Evolutionary conservation across 306 rosid species (phyloP), one percentile per base, ranked within the genome.

Genomic region (Cicer chorassanicum): DNA sequence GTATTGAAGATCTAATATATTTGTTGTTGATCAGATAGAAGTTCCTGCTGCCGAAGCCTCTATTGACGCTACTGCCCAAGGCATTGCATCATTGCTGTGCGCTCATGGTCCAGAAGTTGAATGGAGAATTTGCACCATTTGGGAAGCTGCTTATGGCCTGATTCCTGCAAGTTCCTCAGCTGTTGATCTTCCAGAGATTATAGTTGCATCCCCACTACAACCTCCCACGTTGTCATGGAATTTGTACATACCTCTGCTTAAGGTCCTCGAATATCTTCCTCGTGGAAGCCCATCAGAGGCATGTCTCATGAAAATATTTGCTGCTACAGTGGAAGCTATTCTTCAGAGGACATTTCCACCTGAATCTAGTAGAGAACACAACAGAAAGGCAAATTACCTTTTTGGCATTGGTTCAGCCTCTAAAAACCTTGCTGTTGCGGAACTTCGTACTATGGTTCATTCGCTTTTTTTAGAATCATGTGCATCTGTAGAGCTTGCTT

Each of bases 81-180:
- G 98, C 61, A 91, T 93, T 79, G 97, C 97, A 10, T 91, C 98
- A 66, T 88, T 93, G 98, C 96, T 93, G 68, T 91, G 97, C 79
- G 97, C 98, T 60, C 98, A 93, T 85, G 98, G 98, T 60, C 97
- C 98, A 10, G 98, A 93, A 85, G 98, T 93, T 85, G 98, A 93
- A 86, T 93, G 98, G 98, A 87, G 98, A 86, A 93, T 91, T 61
- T 93, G 98, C 88, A 93, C 98, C 63, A 93, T 93, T 51, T 93
- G 98, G 98, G 97, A 93, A 85, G 98, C 98, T 79, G 98, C 97
- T 44, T 93, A 93, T 86, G 98, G 98, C 73, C 84, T 93, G 76
- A 93, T 93, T 81, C 98, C 97, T 63, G 80, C 90, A 78, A 93
- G 93, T 84, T 93, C 98, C 78, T 90, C 93, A 5, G 96, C 87